Evolutionary conservation across 108 stramenopile species (phyloP).

Genomic region (Skeletonema menzelii): DNA sequence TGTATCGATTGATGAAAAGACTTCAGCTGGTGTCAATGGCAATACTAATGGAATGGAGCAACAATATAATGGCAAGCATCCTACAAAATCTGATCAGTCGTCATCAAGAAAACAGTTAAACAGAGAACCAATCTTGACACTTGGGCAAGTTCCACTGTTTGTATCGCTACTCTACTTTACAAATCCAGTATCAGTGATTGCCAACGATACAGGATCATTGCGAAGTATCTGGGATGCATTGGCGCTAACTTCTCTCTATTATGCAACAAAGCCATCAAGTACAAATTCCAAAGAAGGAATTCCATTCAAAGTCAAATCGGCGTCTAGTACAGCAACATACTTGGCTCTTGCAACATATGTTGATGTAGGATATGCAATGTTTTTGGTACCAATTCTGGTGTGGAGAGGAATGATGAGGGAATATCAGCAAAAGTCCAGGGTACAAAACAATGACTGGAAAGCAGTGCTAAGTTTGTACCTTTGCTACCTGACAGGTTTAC

Average conservation of each 20-base stretch:
- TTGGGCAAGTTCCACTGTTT: conserved; percentile 47
- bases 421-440: neutral
- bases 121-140: conserved; percentile 22
- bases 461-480: conserved; percentile 25
- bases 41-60: neutral
- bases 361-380: conserved; percentile 49
- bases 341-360: conserved; percentile 63
- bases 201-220: conserved; percentile 38
- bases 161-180: conserved; percentile 50
- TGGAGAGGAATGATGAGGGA: conserved; percentile 24
- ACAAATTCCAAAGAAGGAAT: conserved; percentile 7
- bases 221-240: conserved; percentile 54
- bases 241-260: conserved; percentile 41
- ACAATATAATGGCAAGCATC: neutral
- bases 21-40: neutral
- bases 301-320: conserved; percentile 15
- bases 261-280: conserved; percentile 15
- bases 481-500: conserved; percentile 19
- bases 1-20: neutral
- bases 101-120: neutral
- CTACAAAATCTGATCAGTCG: neutral
- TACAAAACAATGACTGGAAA: conserved; percentile 25
- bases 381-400: conserved; percentile 49
- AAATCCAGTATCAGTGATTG: conserved; percentile 60
- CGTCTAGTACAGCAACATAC: conserved; percentile 33